Base-by-base conservation (phyloP, 2,329 filamentous ascomycete species). In the Trematosphaeria pertusa region DNA sequence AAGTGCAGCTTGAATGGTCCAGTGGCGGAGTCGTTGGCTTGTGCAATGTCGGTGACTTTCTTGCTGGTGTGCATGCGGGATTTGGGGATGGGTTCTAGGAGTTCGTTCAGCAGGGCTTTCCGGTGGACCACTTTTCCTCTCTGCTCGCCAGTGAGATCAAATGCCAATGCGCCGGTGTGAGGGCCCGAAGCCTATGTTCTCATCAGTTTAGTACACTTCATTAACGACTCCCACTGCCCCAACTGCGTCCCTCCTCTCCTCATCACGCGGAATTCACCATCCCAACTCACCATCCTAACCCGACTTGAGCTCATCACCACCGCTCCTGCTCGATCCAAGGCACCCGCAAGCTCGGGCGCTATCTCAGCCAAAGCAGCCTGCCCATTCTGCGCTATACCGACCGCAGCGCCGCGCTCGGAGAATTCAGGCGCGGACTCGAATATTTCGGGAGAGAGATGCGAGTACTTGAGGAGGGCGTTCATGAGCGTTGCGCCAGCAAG, bases 341-440 rank as follows among this genome's bases (percentile, higher is more conserved):
- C 44, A 18, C 26, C 37, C 22, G 35, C 37, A 4, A 54, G 26
- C 11, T 34, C 18, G 10, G 24, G 35, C 14, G 47, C 48, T 15
- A 57, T 51, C 24, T 53, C 46, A n/a, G 33, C 30, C 14, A 56
- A 36, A 18, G 49, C 52, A 9, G 20, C 37, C 38, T 53, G 52
- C 10, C 63, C 73, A 50, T 76, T 76, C 5, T 52, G 50, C 34
- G 73, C 69, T n/a, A 76, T 55, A 2, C 70, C 72, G 10, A 76
- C 58, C 4, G 70, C 73, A 3, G 72, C 71, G 9, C 74, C 73
- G 24, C 73, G 56, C 38, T 75, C 57, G 44, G 54, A 57, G 66
- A 72, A 54, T 43, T 52, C 35, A 40, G 48, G 15, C 57, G 60
- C 69, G 2, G 66, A 52, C 40, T 76, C 73, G 53, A 73, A 75